phyloP scores from a whole-genome alignment of 192 early-diverging fungal species.

The Gamsiella multidivaricata region DNA sequence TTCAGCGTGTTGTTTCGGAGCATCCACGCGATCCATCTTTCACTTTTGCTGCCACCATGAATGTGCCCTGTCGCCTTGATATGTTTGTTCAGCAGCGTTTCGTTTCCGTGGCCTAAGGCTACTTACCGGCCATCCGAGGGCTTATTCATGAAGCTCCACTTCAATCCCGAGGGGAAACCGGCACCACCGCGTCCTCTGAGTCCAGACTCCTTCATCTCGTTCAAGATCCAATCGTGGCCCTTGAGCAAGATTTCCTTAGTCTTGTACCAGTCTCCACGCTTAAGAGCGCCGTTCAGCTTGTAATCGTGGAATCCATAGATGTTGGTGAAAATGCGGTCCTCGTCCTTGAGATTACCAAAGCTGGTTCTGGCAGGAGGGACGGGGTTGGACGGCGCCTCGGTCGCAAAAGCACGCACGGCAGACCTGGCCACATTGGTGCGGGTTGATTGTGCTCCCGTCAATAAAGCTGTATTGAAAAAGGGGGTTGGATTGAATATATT shows the following conservation, averaged over 20 bases:
- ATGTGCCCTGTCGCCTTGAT: neutral
- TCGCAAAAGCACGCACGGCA: slow-evolving; percentile 41
- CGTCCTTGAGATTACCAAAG: slow-evolving; percentile 83
- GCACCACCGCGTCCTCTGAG: slow-evolving; percentile 96
- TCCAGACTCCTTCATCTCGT: slow-evolving; percentile 96
- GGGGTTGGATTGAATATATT: neutral
- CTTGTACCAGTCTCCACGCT: slow-evolving; percentile 99
- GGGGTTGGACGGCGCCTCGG: slow-evolving; percentile 49
- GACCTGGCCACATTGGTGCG: slow-evolving; percentile 54
- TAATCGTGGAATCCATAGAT: slow-evolving; percentile 95
- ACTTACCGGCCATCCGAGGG: slow-evolving; percentile 77
- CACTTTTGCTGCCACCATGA: too few species aligned
- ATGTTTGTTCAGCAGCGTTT: neutral
- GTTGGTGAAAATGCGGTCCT: slow-evolving; percentile 99
- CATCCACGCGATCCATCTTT: too few species aligned
- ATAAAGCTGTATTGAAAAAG: slow-evolving; percentile 32
- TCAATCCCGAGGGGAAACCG: slow-evolving; percentile 97
- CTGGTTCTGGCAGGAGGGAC: slow-evolving; percentile 54
- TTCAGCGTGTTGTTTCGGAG: too few species aligned
- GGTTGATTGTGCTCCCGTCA: slow-evolving; percentile 25
- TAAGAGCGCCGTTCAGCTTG: slow-evolving; percentile 86
- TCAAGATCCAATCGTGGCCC: slow-evolving; percentile 97
- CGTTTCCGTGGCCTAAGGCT: neutral
- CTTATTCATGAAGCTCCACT: slow-evolving; percentile 99
- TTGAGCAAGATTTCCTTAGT: slow-evolving; percentile 98